Evolutionary conservation across 192 early-diverging fungal genomes (phyloP).

Genomic region (Umbelopsis isabellina): DNA sequence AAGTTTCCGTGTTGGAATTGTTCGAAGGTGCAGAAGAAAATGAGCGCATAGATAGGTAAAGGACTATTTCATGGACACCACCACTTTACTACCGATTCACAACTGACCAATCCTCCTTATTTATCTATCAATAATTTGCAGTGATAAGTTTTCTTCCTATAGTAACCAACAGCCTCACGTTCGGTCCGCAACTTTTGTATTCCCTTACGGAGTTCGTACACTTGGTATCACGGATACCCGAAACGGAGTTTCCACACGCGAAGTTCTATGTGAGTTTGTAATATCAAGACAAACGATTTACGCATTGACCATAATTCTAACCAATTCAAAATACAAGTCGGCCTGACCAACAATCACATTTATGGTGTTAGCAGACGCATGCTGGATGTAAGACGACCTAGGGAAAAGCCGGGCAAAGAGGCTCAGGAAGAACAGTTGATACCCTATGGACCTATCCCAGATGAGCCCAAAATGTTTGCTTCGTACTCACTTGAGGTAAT

Average conservation of each 20-base stretch:
- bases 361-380: conserved; percentile 71
- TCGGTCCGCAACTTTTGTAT: conserved; percentile 72
- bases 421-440: conserved; percentile 90
- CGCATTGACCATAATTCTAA: neutral
- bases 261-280: conserved; percentile 67
- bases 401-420: conserved; percentile 61
- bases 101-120: neutral
- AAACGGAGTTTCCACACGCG: conserved; percentile 84
- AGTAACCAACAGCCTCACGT: conserved; percentile 70
- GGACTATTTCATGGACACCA: conserved; percentile 2
- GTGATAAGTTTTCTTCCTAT: conserved; percentile 77
- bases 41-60: conserved; percentile 67
- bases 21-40: conserved; percentile 83
- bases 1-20: conserved; percentile 83
- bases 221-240: conserved; percentile 85
- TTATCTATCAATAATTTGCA: conserved; percentile 32
- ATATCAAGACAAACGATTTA: neutral
- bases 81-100: neutral
- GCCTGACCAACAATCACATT: conserved; percentile 55
- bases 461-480: conserved; percentile 77
- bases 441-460: conserved; percentile 71
- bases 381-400: conserved; percentile 85
- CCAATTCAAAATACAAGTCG: conserved; percentile 51
- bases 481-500: conserved; percentile 69
- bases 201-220: conserved; percentile 73